Evolutionary conservation across 345 rosid genomes (phyloP).

Genomic region (Populus euphratica): DNA sequence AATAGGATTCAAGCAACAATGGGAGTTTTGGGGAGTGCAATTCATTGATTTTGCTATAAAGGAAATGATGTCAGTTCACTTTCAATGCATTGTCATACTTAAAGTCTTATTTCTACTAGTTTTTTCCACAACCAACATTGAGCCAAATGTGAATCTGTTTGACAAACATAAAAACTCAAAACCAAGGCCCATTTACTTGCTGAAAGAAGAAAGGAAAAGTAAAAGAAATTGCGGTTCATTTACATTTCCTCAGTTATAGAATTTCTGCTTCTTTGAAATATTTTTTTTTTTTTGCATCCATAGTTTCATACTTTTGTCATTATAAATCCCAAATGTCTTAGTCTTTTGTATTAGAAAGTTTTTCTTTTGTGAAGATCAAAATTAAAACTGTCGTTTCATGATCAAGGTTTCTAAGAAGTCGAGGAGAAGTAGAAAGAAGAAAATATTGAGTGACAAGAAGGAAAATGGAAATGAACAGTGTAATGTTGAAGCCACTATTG

Average conservation of each 20-base stretch:
- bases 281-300: not conserved
- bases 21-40: too few species aligned
- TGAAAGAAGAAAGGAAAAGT: too few species aligned
- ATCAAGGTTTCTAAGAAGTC: conserved; percentile 78
- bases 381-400: conserved; percentile 20
- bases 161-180: too few species aligned
- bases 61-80: too few species aligned
- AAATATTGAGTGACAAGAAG: conserved; percentile 29
- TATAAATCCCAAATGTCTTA: not conserved
- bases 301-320: not conserved
- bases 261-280: not conserved
- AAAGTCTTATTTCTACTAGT: too few species aligned
- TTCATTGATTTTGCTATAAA: too few species aligned
- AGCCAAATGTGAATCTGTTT: too few species aligned
- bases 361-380: conserved; percentile 1
- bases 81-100: too few species aligned
- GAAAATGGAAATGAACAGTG: conserved; percentile 36
- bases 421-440: conserved; percentile 64
- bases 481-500: conserved; percentile 33
- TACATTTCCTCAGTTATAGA: not conserved
- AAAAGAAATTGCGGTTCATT: not conserved
- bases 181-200: too few species aligned
- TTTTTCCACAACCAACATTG: too few species aligned
- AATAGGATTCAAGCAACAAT: too few species aligned
- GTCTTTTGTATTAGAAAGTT: not conserved